phyloP scores from a whole-genome alignment of 768 basidiomycete species.

The Suillus discolor region DNA sequence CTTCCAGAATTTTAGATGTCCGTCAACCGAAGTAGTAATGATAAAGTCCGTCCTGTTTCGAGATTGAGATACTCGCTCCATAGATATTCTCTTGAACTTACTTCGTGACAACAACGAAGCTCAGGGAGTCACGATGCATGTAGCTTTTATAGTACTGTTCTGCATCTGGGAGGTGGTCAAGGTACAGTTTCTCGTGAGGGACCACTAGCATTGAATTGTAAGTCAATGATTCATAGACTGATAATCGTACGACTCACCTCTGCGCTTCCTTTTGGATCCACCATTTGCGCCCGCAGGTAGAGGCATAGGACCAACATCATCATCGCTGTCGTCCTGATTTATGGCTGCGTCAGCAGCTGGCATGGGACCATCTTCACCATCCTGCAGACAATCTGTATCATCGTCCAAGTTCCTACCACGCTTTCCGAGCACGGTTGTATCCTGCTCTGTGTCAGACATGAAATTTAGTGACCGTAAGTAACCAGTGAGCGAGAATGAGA shows the following conservation, averaged over 20 bases:
- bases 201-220: conserved; percentile 59
- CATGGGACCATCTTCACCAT: conserved; percentile 26
- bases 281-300: conserved; percentile 45
- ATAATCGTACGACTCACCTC: conserved; percentile 52
- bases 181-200: conserved; percentile 89
- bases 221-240: neutral
- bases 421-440: conserved; percentile 64
- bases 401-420: conserved; percentile 46
- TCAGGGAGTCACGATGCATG: conserved; percentile 95
- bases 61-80: conserved; percentile 13
- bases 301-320: conserved; percentile 91
- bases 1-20: conserved; percentile 98
- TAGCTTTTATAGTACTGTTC: conserved; percentile 97
- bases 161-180: conserved; percentile 88
- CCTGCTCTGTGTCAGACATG: conserved; percentile 52
- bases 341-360: conserved; percentile 19
- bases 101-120: conserved; percentile 89
- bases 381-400: conserved; percentile 12
- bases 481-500: neutral
- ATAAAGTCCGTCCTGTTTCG: conserved; percentile 81
- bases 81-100: conserved; percentile 36
- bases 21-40: conserved; percentile 93
- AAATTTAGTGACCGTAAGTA: neutral
- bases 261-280: conserved; percentile 74
- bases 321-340: conserved; percentile 57